Evolutionary conservation across 2,329 filamentous ascomycete species (phyloP).

Genomic region (Colletotrichum sp.): DNA sequence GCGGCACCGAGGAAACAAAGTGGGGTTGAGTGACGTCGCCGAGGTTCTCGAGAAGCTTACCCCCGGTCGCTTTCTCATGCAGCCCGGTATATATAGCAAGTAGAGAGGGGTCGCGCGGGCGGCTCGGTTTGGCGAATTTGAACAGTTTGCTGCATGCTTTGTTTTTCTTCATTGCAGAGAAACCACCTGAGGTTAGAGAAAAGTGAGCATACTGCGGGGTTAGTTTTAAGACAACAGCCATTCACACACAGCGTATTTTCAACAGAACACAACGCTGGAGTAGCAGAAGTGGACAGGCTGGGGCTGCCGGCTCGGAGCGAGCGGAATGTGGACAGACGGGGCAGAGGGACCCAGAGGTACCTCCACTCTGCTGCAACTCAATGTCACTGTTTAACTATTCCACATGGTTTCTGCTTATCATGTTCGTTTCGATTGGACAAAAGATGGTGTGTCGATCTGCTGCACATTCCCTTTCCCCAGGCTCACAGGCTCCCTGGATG

Average conservation of each 20-base stretch:
- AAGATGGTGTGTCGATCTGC: neutral
- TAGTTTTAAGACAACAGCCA: neutral
- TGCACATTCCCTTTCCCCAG: neutral
- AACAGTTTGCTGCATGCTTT: neutral
- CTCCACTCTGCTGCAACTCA: neutral
- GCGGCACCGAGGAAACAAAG: neutral
- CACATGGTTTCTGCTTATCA: constrained; percentile 7
- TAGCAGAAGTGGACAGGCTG: neutral
- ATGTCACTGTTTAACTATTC: neutral
- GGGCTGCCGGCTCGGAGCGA: constrained; percentile 4
- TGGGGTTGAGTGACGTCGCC: constrained; percentile 7
- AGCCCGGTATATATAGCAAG: neutral
- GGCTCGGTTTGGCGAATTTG: neutral
- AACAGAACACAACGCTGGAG: neutral
- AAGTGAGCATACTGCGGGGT: neutral
- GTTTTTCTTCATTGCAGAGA: neutral
- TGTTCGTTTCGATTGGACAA: constrained; percentile 4
- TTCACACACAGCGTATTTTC: neutral
- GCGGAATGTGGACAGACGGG: neutral
- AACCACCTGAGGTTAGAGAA: neutral
- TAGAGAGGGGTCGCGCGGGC: neutral
- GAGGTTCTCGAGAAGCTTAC: neutral
- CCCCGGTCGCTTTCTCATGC: neutral
- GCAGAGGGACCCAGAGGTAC: neutral
- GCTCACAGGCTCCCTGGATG: neutral